These are phyloP conservation scores for Calonectria crousiana DNA, from an alignment of 2,329 filamentous ascomycete species.

Conservation along the genomic window DNA sequence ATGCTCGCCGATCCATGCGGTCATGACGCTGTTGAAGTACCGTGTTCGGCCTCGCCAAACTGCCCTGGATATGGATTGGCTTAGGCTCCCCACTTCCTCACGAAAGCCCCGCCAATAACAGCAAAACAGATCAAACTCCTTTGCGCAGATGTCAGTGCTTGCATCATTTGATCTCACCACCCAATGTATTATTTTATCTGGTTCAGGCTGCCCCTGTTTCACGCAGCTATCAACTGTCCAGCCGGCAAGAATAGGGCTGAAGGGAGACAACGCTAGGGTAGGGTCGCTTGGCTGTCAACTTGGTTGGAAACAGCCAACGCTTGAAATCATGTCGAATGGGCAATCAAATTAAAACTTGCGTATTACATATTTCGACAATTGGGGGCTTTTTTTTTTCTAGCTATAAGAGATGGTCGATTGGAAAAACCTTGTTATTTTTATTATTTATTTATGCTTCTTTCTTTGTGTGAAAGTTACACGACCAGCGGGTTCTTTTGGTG, in stretches of 20 bases:
- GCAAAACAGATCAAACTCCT: neutral
- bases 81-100: neutral
- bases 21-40: neutral
- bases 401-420: neutral
- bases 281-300: neutral
- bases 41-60: neutral
- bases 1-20: neutral
- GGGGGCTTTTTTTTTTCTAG: neutral
- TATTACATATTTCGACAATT: neutral
- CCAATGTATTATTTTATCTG: neutral
- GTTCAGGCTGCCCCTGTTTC: neutral
- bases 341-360: neutral
- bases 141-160: neutral
- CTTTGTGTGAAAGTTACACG: neutral
- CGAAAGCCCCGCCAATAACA: neutral
- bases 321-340: neutral
- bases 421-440: neutral
- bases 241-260: neutral
- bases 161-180: neutral
- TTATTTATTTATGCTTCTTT: neutral
- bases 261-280: neutral
- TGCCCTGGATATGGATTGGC: neutral
- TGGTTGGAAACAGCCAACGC: neutral
- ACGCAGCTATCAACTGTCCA: neutral
- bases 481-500: neutral